Evolutionary conservation across 2,329 filamentous ascomycete species (phyloP).

Genomic region (Pezicula carpinea): DNA sequence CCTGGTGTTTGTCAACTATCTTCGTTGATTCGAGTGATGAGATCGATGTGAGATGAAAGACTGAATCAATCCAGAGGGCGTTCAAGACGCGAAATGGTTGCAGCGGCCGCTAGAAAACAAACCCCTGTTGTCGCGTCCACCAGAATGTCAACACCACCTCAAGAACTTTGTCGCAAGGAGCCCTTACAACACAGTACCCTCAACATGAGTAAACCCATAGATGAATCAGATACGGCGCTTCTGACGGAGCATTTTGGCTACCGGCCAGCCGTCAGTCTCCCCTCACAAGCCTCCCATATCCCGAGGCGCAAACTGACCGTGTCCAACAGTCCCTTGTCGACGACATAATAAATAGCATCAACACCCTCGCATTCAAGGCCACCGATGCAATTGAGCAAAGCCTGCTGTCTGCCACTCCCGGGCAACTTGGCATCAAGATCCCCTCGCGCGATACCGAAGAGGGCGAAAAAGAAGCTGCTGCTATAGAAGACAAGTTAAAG

Average conservation of each 20-base stretch:
- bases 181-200: not conserved
- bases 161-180: no score
- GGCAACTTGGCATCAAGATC: constrained; percentile 73
- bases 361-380: constrained; percentile 86
- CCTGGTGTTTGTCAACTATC: no score
- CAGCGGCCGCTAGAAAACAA: no score
- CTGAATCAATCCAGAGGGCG: no score
- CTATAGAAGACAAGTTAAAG: constrained; percentile 45
- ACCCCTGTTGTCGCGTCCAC: no score
- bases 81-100: no score
- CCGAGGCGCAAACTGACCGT: constrained; percentile 7
- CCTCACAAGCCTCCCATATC: not conserved
- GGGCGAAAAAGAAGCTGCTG: constrained; percentile 34
- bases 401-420: constrained; percentile 68
- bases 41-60: no score
- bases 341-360: constrained; percentile 96
- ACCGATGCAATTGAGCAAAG: constrained; percentile 84
- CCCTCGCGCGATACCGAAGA: constrained; percentile 39
- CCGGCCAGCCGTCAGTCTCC: constrained; percentile 71
- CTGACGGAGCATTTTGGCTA: constrained; percentile 96
- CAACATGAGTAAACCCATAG: constrained; percentile 21
- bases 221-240: constrained; percentile 48
- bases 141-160: no score
- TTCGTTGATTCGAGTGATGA: no score
- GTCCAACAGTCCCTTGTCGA: constrained; percentile 75